Conservation (phyloP, 148 eudicot genomes). For the Vaccinium vitisidaea region DNA sequence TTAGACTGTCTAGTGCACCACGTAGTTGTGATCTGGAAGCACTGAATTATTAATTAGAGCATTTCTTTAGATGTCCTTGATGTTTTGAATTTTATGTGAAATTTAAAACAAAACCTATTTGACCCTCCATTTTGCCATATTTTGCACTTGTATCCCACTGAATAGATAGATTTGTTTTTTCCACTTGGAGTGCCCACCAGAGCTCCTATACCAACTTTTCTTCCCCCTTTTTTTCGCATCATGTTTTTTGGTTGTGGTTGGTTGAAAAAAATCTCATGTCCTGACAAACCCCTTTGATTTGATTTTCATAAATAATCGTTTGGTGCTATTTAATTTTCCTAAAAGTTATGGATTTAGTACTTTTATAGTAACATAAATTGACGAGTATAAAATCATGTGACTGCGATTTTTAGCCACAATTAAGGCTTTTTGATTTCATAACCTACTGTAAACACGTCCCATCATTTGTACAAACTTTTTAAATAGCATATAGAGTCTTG, state of each 20-base stretch:
- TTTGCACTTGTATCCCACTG: neutral
- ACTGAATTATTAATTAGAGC: too few relatives aligned
- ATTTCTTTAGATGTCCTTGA: neutral
- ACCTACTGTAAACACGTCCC: neutral
- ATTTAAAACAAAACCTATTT: neutral
- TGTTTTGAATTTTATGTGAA: neutral
- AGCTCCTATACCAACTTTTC: neutral
- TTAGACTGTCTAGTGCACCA: too few relatives aligned
- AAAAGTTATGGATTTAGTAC: neutral
- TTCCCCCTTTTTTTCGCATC: neutral
- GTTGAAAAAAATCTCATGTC: neutral
- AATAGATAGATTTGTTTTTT: neutral
- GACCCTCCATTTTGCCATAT: neutral
- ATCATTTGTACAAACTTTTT: neutral
- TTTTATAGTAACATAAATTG: neutral
- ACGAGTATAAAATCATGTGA: neutral
- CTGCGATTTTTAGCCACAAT: neutral
- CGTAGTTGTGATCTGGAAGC: too few relatives aligned
- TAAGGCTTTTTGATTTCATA: neutral
- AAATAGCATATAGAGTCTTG: neutral
- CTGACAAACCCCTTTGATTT: neutral
- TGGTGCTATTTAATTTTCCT: neutral
- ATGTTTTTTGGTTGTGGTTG: neutral
- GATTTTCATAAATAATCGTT: neutral
- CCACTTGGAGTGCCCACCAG: neutral